phyloP scores from a whole-genome alignment of 768 basidiomycete species.

The Pleurotus platypus region DNA sequence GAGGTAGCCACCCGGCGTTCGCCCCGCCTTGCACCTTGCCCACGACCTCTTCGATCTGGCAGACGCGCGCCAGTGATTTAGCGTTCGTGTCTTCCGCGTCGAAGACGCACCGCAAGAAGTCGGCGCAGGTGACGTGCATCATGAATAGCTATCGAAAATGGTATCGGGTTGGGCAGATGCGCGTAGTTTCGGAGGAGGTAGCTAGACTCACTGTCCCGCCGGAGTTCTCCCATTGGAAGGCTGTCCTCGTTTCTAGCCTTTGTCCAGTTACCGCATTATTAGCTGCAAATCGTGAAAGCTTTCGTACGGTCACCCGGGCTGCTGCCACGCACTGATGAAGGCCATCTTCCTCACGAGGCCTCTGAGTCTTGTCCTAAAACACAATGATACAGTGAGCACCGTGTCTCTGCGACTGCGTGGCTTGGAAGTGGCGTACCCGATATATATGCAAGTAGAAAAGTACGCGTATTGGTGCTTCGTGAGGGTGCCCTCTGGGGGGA shows the following conservation, averaged over 20 bases:
- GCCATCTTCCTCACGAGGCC: conserved; percentile 1
- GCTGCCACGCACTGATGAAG: background rate
- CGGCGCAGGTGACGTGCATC: conserved; percentile 16
- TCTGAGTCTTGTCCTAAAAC: background rate
- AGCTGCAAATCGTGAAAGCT: conserved; percentile 3
- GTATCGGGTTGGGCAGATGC: background rate
- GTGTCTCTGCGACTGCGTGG: background rate
- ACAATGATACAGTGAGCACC: background rate
- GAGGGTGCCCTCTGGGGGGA: conserved; percentile 14
- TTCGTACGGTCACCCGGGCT: background rate
- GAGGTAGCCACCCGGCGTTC: conserved; percentile 13
- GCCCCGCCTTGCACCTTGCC: conserved; percentile 16
- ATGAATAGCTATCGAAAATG: conserved; percentile 7
- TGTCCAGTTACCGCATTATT: background rate
- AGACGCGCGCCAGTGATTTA: conserved; percentile 9
- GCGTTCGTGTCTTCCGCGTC: conserved; percentile 8
- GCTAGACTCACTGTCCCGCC: conserved; percentile 9
- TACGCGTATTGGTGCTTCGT: conserved; percentile 14
- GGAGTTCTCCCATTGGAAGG: conserved; percentile 12
- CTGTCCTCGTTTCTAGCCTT: background rate
- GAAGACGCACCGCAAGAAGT: conserved; percentile 18
- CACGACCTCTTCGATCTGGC: conserved; percentile 17
- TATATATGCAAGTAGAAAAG: conserved; percentile 11
- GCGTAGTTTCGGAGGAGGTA: background rate
- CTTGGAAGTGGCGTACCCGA: conserved; percentile 7